Conservation (phyloP, 2,329 filamentous ascomycete genomes). For the Cordyceps javanica region DNA sequence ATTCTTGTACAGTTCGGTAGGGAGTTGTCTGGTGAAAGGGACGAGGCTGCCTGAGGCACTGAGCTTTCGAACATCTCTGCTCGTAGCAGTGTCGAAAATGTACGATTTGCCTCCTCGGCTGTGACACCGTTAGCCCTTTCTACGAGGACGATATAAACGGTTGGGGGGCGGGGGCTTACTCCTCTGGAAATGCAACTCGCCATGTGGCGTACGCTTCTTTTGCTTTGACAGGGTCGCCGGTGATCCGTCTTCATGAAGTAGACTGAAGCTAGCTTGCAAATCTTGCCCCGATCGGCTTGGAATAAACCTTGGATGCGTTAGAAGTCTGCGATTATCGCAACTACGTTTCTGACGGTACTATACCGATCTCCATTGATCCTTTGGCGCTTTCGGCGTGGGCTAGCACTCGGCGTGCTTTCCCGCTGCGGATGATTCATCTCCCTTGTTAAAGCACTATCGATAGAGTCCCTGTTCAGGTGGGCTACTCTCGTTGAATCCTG, state of each 20-base stretch:
- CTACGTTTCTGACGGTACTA: constrained; percentile 11
- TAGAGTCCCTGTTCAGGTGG: constrained; percentile 41
- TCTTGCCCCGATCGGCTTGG: constrained; percentile 91
- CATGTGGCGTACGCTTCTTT: constrained; percentile 78
- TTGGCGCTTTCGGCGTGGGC: constrained; percentile 53
- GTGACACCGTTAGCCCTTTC: constrained; percentile 2
- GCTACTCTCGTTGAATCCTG: constrained; percentile 31
- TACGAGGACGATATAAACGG: neutral
- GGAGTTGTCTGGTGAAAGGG: constrained; percentile 53
- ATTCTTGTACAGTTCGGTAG: constrained; percentile 44
- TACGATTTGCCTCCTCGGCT: constrained; percentile 92
- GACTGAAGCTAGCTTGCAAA: constrained; percentile 83
- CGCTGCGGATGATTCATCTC: constrained; percentile 46
- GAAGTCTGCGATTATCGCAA: constrained; percentile 3
- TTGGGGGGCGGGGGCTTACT: no score
- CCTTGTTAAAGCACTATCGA: constrained; percentile 45
- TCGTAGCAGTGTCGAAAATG: constrained; percentile 80
- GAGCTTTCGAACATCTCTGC: constrained; percentile 89
- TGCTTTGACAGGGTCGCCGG: constrained; percentile 83
- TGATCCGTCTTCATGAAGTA: constrained; percentile 87
- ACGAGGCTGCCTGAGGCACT: constrained; percentile 70
- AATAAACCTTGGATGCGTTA: constrained; percentile 65
- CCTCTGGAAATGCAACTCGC: constrained; percentile 89
- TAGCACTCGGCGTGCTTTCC: constrained; percentile 47
- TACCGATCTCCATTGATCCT: constrained; percentile 58